phyloP scores from a whole-genome alignment of 2,329 filamentous ascomycete genomes.

The Colletotrichum australisinense region DNA sequence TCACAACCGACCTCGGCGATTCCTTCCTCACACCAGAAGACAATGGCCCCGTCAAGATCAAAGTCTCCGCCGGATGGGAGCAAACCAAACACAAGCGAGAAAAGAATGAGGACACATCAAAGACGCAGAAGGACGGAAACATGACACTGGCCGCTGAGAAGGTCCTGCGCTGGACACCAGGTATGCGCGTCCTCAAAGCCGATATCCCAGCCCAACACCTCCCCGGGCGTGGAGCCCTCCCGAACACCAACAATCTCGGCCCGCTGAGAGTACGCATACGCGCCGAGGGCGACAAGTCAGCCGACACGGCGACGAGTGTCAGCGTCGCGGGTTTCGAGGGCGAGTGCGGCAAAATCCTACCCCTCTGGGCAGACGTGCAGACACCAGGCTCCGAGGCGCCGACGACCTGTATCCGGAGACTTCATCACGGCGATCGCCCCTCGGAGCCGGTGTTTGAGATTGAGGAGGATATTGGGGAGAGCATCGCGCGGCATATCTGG shows the following conservation, averaged over 20 bases:
- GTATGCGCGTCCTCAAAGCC: constrained; percentile 50
- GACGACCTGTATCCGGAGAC: constrained; percentile 44
- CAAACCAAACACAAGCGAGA: constrained; percentile 23
- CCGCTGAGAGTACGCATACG: neutral
- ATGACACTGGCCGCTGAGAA: constrained; percentile 27
- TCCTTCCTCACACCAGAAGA: constrained; percentile 58
- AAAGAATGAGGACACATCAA: constrained; percentile 31
- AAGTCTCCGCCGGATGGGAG: constrained; percentile 45
- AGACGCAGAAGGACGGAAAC: constrained; percentile 43
- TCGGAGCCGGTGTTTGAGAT: constrained; percentile 50
- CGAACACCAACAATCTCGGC: neutral
- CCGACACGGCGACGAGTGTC: constrained; percentile 7
- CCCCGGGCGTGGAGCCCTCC: neutral
- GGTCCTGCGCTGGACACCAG: constrained; percentile 43
- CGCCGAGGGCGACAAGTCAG: neutral
- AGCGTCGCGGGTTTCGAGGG: constrained; percentile 9
- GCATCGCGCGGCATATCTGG: constrained; percentile 70
- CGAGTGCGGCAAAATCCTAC: constrained; percentile 54
- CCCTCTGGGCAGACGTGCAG: constrained; percentile 52
- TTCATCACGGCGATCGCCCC: constrained; percentile 42
- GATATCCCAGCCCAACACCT: constrained; percentile 39
- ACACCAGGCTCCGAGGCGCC: constrained; percentile 22
- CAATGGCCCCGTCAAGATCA: constrained; percentile 55
- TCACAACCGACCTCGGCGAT: constrained; percentile 70
- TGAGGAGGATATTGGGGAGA: constrained; percentile 69